A percentile compares a stretch with the other conserved stretches of the same genome.
phyloP scores from a whole-genome alignment of 192 early-diverging fungal genomes.

The Paraglomus brasilianum region DNA sequence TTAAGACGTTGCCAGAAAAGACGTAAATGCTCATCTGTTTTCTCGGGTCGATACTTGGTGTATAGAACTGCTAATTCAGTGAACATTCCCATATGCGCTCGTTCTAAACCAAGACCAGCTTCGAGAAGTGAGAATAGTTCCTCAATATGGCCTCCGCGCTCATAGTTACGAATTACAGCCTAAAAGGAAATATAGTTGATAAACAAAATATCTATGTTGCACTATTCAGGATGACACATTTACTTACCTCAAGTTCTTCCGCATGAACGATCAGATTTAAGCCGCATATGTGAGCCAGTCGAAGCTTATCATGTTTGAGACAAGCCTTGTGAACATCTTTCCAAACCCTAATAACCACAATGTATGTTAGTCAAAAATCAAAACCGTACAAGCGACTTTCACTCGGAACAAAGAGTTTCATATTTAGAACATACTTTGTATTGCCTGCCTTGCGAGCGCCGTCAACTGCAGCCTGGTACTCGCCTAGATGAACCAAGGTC shows the following conservation, averaged over 20 bases:
- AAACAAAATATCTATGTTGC: background rate
- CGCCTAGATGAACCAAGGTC: slow-evolving; percentile 92
- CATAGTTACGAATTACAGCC: slow-evolving; percentile 84
- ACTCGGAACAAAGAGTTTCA: background rate
- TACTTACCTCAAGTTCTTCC: slow-evolving; percentile 78
- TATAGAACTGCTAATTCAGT: slow-evolving; percentile 98
- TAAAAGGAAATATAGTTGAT: background rate
- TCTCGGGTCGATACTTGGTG: slow-evolving; percentile 92
- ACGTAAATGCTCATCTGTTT: slow-evolving; percentile 96
- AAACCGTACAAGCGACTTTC: background rate
- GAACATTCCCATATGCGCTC: slow-evolving; percentile 99
- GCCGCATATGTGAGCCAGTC: slow-evolving; percentile 97
- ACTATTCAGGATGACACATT: background rate
- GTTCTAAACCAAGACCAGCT: slow-evolving; percentile 91
- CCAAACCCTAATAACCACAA: slow-evolving; percentile 75
- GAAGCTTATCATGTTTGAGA: slow-evolving; percentile 93
- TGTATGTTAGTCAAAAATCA: background rate
- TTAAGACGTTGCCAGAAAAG: slow-evolving; percentile 98
- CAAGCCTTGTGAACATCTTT: slow-evolving; percentile 98
- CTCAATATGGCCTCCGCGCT: slow-evolving; percentile 83
- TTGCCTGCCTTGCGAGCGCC: slow-evolving; percentile 98
- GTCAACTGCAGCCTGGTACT: slow-evolving; percentile 96
- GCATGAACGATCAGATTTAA: slow-evolving; percentile 95
- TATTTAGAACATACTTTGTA: slow-evolving; percentile 61
- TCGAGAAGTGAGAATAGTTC: slow-evolving; percentile 91